Evolutionary conservation across 108 stramenopile genomes (phyloP).

Genomic region (Pseudonitzschia delicatissima): DNA sequence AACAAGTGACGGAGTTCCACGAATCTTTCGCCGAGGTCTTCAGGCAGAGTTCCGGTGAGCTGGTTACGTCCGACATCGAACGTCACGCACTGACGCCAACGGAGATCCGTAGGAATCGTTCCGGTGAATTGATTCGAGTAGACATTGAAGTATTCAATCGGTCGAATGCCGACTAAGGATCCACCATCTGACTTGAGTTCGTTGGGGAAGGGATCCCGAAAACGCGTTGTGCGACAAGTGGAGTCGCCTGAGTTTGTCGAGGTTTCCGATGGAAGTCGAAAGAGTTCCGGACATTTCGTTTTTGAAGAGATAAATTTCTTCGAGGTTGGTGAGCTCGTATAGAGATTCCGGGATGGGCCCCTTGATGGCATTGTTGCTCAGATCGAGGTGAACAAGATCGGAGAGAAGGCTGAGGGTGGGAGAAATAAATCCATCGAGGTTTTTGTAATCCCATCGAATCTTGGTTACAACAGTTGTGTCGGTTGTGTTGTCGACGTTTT

Average conservation of each 20-base stretch:
- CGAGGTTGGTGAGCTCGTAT: constrained; percentile 6
- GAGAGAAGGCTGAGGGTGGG: constrained; percentile 20
- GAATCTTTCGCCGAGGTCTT: constrained; percentile 23
- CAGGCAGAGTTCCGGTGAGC: constrained; percentile 42
- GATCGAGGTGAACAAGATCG: constrained; percentile 15
- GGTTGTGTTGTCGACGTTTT: constrained; percentile 24
- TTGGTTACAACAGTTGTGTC: constrained; percentile 18
- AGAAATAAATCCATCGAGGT: constrained; percentile 41
- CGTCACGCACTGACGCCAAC: constrained; percentile 27
- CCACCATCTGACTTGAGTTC: constrained; percentile 17
- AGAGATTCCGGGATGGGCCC: constrained; percentile 27
- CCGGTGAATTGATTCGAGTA: constrained; percentile 37
- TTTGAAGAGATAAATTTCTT: constrained; percentile 22
- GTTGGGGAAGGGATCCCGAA: constrained; percentile 22
- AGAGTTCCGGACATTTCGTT: constrained; percentile 29
- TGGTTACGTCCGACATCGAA: constrained; percentile 45
- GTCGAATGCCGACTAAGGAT: constrained; percentile 17
- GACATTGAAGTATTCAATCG: constrained; percentile 33
- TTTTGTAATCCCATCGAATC: constrained; percentile 35
- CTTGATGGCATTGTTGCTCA: constrained; percentile 15
- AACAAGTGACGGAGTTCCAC: constrained; percentile 34
- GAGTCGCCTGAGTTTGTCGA: constrained; percentile 10
- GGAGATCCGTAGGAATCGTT: constrained; percentile 26
- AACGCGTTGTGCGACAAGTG: constrained; percentile 23
- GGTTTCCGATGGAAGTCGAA: constrained; percentile 8